Evolutionary conservation across 768 basidiomycete species (phyloP).

Genomic region (Ramaria rubella): DNA sequence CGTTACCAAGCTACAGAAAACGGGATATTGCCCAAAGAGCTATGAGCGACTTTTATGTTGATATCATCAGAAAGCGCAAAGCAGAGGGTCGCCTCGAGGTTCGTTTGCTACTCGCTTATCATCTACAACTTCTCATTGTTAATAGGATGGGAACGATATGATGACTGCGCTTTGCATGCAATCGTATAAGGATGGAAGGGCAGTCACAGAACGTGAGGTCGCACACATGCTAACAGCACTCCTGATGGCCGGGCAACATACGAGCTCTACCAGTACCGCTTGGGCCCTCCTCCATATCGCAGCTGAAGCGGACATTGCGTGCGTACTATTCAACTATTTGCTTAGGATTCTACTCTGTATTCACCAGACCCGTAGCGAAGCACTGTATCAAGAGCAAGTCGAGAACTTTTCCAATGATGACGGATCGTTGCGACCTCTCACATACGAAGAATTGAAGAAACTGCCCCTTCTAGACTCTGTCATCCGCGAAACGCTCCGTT

Average conservation of each 20-base stretch:
- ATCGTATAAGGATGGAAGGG: constrained; percentile 73
- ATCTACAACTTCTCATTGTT: constrained; percentile 4
- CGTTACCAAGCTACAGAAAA: constrained; percentile 81
- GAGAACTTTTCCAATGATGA: constrained; percentile 66
- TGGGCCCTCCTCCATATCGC: constrained; percentile 91
- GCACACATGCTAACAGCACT: constrained; percentile 99
- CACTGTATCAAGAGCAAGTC: constrained; percentile 86
- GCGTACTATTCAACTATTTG: constrained; percentile 25
- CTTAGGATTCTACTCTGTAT: neutral
- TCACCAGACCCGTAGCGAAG: constrained; percentile 43
- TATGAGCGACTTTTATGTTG: constrained; percentile 90
- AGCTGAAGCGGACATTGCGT: constrained; percentile 66
- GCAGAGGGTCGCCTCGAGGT: constrained; percentile 41
- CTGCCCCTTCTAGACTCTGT: constrained; percentile 81
- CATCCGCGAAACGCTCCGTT: constrained; percentile 88
- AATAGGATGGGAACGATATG: constrained; percentile 81
- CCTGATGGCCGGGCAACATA: constrained; percentile 99
- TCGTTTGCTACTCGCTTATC: neutral
- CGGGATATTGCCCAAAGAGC: constrained; percentile 87
- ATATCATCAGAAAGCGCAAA: constrained; percentile 73
- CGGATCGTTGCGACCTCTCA: constrained; percentile 71
- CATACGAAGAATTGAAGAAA: constrained; percentile 78
- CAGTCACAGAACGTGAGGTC: constrained; percentile 81
- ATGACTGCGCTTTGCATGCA: constrained; percentile 81
- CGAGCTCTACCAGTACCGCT: constrained; percentile 84